Evolutionary conservation across 305 asterid genomes (phyloP).

Genomic region (Andrographis paniculata): DNA sequence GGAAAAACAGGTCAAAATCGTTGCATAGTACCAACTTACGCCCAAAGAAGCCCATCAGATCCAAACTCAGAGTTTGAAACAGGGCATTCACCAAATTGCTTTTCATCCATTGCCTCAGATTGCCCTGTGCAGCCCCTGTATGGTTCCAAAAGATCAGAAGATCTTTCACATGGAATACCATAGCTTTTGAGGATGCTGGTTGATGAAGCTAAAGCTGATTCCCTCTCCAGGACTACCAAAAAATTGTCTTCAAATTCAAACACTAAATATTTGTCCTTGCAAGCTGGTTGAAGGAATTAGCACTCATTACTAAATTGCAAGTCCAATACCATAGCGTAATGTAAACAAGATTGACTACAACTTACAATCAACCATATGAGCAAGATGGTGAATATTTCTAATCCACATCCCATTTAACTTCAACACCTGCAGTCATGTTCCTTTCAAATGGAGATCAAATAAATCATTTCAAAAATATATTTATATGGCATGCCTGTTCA

Average conservation of each 20-base stretch:
- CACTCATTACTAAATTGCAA: background rate
- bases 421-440: constrained; percentile 51
- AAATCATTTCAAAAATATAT: constrained; percentile 4
- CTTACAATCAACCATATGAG: constrained; percentile 91
- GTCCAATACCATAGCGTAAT: background rate
- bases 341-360: background rate
- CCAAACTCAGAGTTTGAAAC: constrained; percentile 63
- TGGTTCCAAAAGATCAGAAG: constrained; percentile 62
- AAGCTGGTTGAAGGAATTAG: constrained; percentile 33
- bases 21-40: constrained; percentile 21
- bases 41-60: constrained; percentile 80
- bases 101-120: constrained; percentile 25
- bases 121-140: constrained; percentile 34
- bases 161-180: constrained; percentile 85
- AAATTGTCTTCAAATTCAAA: constrained; percentile 91
- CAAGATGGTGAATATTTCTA: constrained; percentile 85
- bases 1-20: background rate
- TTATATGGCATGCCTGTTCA: constrained; percentile 58
- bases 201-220: constrained; percentile 63
- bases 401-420: constrained; percentile 76
- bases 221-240: constrained; percentile 80
- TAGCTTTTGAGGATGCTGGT: constrained; percentile 69
- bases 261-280: constrained; percentile 73
- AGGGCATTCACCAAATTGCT: constrained; percentile 58
- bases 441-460: background rate